These are phyloP conservation scores for Funneliformis mosseae DNA, from an alignment of 192 early-diverging fungal species.

Conservation along the genomic window DNA sequence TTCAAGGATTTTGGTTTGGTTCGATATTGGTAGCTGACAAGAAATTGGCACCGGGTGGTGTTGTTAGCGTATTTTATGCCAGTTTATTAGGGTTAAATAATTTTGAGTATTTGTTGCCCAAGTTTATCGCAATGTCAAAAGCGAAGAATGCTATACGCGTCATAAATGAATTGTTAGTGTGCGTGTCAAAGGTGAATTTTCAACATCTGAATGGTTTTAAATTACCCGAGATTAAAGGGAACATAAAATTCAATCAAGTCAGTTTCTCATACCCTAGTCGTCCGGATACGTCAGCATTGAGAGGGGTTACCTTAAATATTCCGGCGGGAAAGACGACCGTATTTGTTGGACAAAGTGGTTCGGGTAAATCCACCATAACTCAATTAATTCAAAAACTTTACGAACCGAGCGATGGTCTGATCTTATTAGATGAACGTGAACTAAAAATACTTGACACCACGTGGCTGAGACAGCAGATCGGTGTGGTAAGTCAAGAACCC, in stretches of 20 bases:
- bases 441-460: slow-evolving; percentile 77
- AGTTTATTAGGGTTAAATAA: slow-evolving; percentile 7
- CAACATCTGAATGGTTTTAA: slow-evolving; percentile 19
- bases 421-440: slow-evolving; percentile 77
- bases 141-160: slow-evolving; percentile 16
- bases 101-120: neutral
- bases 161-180: slow-evolving; percentile 22
- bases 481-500: slow-evolving; percentile 91
- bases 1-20: slow-evolving; percentile 32
- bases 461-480: slow-evolving; percentile 87
- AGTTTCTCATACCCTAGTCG: slow-evolving; percentile 33
- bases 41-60: slow-evolving; percentile 19
- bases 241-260: slow-evolving; percentile 24
- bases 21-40: slow-evolving; percentile 17
- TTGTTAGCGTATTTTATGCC: slow-evolving; percentile 20
- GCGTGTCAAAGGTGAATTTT: slow-evolving; percentile 3
- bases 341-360: slow-evolving; percentile 32
- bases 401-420: slow-evolving; percentile 45
- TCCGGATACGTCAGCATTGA: slow-evolving; percentile 9
- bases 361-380: slow-evolving; percentile 26
- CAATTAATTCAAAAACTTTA: slow-evolving; percentile 31
- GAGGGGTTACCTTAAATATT: slow-evolving; percentile 13
- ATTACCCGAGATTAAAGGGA: slow-evolving; percentile 10
- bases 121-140: neutral
- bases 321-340: slow-evolving; percentile 30